phyloP scores from a whole-genome alignment of 148 eudicot species.

The Silene uniflora region DNA sequence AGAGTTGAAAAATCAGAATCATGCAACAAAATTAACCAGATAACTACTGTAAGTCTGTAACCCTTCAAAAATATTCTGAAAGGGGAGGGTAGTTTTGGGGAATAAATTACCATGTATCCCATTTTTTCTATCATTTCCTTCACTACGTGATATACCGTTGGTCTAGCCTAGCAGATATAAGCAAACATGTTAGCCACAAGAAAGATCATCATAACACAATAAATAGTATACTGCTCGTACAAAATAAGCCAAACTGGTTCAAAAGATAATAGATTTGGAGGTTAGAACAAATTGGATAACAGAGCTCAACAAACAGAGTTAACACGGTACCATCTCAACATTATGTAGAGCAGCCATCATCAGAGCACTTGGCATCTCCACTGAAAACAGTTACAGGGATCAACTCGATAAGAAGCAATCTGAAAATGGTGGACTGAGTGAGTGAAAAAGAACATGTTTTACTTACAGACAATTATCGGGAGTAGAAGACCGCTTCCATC shows the following conservation, averaged over 20 bases:
- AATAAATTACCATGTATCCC: slow-evolving; percentile 67
- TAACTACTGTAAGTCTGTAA: not conserved
- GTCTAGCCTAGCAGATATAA: slow-evolving; percentile 64
- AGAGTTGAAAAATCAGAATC: slow-evolving; percentile 10
- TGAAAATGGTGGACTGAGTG: not conserved
- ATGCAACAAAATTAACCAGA: not conserved
- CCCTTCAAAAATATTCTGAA: not conserved
- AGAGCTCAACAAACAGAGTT: slow-evolving; percentile 8
- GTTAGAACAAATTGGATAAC: not conserved
- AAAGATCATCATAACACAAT: not conserved
- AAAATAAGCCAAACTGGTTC: not conserved
- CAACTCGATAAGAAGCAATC: not conserved
- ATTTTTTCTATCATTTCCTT: slow-evolving; percentile 89
- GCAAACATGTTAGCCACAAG: slow-evolving; percentile 13
- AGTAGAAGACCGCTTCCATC: slow-evolving; percentile 88
- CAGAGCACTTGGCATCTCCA: slow-evolving; percentile 86
- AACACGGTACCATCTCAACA: slow-evolving; percentile 61
- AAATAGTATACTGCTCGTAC: not conserved
- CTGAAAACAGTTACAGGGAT: slow-evolving; percentile 37
- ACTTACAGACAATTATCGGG: slow-evolving; percentile 90
- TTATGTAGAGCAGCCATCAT: slow-evolving; percentile 83
- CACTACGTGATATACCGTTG: slow-evolving; percentile 77
- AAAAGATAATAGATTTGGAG: not conserved
- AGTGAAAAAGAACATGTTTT: not conserved
- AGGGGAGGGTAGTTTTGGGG: not conserved